Conservation (phyloP, 1,284 basidiomycete species). For the Hortiboletus rubellus region DNA sequence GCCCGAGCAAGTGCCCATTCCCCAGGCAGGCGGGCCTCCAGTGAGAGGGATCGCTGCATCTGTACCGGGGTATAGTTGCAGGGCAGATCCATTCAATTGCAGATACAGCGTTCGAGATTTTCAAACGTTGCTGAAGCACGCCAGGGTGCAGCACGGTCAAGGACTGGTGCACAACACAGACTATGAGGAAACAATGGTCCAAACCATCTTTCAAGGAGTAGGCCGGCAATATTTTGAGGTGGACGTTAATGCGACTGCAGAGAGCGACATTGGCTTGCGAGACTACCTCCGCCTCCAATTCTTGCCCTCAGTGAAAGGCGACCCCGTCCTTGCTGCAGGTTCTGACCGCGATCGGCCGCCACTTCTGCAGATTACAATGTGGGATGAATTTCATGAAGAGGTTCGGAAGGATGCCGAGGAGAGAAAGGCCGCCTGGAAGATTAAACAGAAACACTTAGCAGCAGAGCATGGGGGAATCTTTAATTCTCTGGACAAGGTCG, state of each 20-base stretch:
- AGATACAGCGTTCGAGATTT: slow-evolving; percentile 8
- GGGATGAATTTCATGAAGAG: slow-evolving; percentile 5
- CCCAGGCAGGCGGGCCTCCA: slow-evolving; percentile 5
- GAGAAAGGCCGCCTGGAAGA: neutral
- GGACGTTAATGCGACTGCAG: neutral
- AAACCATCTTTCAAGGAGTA: slow-evolving; percentile 4
- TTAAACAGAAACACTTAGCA: neutral
- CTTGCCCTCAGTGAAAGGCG: neutral
- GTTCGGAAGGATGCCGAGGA: slow-evolving; percentile 4
- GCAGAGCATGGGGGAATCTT: slow-evolving; percentile 1
- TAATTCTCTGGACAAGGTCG: neutral
- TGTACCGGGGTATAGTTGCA: slow-evolving; percentile 3
- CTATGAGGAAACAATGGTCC: neutral
- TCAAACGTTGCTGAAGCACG: slow-evolving; percentile 1
- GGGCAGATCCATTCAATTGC: slow-evolving; percentile 5
- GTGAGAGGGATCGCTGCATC: slow-evolving; percentile 2
- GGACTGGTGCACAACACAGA: neutral
- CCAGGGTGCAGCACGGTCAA: neutral
- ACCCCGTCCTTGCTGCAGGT: neutral
- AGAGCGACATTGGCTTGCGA: neutral
- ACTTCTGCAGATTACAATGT: slow-evolving; percentile 7
- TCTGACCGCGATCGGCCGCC: neutral
- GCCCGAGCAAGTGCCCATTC: neutral
- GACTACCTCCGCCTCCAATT: slow-evolving; percentile 4
- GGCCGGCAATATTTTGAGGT: slow-evolving; percentile 11